These are phyloP conservation scores for Stephania cephalantha DNA, from an alignment of 164 flowering plant species.

Conservation along the genomic window DNA sequence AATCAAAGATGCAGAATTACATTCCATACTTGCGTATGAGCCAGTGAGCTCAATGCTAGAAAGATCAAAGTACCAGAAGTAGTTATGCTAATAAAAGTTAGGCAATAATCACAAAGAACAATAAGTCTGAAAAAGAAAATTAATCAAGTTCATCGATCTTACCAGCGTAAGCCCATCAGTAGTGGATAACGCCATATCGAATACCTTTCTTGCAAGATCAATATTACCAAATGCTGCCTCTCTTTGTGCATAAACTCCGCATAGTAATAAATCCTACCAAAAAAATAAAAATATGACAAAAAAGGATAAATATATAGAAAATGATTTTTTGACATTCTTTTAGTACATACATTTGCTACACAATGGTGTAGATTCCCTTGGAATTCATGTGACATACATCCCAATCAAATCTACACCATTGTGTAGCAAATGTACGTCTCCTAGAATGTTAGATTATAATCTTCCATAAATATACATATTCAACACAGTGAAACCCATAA, in stretches of 20 bases:
- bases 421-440: no score
- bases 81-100: neutral
- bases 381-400: no score
- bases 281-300: no score
- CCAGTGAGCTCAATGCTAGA: neutral
- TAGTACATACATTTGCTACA: no score
- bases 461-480: neutral
- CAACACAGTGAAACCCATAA: neutral
- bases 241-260: slow-evolving; percentile 89
- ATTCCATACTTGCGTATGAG: neutral
- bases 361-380: no score
- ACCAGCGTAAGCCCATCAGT: slow-evolving; percentile 64
- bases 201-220: slow-evolving; percentile 79
- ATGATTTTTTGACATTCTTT: no score
- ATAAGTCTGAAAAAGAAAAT: neutral
- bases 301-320: neutral
- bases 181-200: slow-evolving; percentile 92
- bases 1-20: no score
- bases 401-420: no score
- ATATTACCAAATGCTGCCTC: slow-evolving; percentile 80
- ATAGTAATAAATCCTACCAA: slow-evolving; percentile 68
- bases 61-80: neutral
- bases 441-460: no score
- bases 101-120: neutral
- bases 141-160: slow-evolving; percentile 15